Conservation (phyloP, 129 eudicot genomes). For the Pseudognaphalium luteoalbum region DNA sequence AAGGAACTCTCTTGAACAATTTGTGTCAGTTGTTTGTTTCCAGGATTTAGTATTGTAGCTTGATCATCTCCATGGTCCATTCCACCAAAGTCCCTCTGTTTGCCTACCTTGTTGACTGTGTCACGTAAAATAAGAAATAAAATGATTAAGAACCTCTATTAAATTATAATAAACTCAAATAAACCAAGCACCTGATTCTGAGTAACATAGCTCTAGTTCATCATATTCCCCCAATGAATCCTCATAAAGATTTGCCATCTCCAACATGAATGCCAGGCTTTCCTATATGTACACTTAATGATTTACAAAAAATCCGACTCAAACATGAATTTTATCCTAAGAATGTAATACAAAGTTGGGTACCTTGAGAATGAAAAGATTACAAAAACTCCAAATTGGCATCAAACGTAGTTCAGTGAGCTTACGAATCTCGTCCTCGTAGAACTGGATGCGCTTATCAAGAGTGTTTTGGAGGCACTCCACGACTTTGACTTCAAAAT, state of each 20-base stretch:
- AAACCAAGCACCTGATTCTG: slow-evolving; percentile 74
- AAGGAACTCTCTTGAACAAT: slow-evolving; percentile 95
- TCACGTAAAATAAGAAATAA: slow-evolving; percentile 13
- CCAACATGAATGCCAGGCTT: slow-evolving; percentile 95
- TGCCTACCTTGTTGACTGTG: slow-evolving; percentile 68
- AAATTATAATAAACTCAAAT: slow-evolving; percentile 3
- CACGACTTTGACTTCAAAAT: slow-evolving; percentile 69
- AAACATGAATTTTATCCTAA: neutral
- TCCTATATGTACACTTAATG: slow-evolving; percentile 49
- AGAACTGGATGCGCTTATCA: slow-evolving; percentile 85
- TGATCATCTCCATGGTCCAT: slow-evolving; percentile 85
- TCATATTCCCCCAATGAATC: slow-evolving; percentile 93
- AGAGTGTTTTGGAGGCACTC: slow-evolving; percentile 82
- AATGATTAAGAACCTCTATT: slow-evolving; percentile 2
- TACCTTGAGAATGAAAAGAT: slow-evolving; percentile 88
- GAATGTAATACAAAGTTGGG: neutral
- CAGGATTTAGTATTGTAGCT: slow-evolving; percentile 73
- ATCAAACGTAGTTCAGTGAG: slow-evolving; percentile 87
- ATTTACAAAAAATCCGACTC: neutral
- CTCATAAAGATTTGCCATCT: slow-evolving; percentile 92
- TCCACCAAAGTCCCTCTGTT: slow-evolving; percentile 82
- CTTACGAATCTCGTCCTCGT: slow-evolving; percentile 93
- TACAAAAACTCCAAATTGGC: slow-evolving; percentile 95
- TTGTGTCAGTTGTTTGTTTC: slow-evolving; percentile 65
- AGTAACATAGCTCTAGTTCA: slow-evolving; percentile 86